A percentile compares a stretch with the other conserved stretches of the same genome.
Conservation (phyloP, 352 stramenopile species). For the Aphanomyces cochlioides region DNA sequence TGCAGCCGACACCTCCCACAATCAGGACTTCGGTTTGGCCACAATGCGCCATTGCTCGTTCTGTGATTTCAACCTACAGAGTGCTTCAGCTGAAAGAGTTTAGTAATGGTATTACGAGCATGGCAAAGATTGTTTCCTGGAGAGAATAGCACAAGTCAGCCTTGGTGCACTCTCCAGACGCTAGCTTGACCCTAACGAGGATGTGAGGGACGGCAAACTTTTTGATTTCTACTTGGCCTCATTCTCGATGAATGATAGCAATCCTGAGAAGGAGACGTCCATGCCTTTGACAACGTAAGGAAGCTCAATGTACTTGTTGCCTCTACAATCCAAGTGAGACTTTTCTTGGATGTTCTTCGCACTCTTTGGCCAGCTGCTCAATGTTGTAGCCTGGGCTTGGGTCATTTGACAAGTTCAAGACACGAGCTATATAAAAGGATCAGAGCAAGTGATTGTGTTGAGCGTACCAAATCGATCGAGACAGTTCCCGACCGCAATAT, state of each 20-base stretch:
- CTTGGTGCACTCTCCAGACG: constrained; percentile 86
- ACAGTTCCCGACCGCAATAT: constrained; percentile 99
- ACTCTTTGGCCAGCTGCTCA: constrained; percentile 95
- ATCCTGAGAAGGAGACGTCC: constrained; percentile 98
- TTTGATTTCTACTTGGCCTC: constrained; percentile 62
- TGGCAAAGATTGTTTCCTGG: constrained; percentile 99
- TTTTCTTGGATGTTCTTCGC: constrained; percentile 5
- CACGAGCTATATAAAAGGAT: constrained; percentile 49
- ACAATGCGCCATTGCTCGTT: constrained; percentile 99
- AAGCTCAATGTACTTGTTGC: constrained; percentile 92
- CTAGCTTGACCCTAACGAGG: constrained; percentile 60
- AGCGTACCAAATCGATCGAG: constrained; percentile 92
- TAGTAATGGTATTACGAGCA: constrained; percentile 78
- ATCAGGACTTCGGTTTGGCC: constrained; percentile 96
- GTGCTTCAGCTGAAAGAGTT: neutral
- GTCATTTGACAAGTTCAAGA: constrained; percentile 97
- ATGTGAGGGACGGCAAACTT: neutral
- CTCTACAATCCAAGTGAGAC: constrained; percentile 37
- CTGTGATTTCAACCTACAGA: constrained; percentile 96
- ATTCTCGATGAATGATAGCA: constrained; percentile 97
- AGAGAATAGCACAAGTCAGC: constrained; percentile 98
- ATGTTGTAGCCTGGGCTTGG: constrained; percentile 99
- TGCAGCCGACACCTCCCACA: constrained; percentile 98
- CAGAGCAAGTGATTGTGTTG: neutral
- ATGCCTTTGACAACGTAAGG: constrained; percentile 99